A percentile compares a stretch with the other conserved stretches of the same genome.
Evolutionary conservation across 805 yeast genomes (phyloP).

Genomic region (Suhomyces canberraensis): DNA sequence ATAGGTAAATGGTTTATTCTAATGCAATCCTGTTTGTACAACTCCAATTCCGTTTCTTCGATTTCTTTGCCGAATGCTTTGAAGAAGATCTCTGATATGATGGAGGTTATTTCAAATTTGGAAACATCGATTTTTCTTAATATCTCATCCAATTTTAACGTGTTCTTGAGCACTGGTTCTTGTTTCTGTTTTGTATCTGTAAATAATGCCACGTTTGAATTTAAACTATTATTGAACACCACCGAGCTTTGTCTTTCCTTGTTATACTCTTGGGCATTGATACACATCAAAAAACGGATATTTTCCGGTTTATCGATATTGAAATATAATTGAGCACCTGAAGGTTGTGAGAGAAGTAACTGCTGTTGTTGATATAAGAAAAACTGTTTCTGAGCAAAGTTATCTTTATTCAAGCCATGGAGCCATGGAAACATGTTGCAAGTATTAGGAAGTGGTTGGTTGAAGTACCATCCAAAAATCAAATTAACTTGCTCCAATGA

Average conservation of each 20-base stretch:
- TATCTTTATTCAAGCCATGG: slow-evolving; percentile 66
- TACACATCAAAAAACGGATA: slow-evolving; percentile 41
- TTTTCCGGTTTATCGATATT: slow-evolving; percentile 20
- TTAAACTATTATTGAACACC: slow-evolving; percentile 2
- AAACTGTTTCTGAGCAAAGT: slow-evolving; percentile 52
- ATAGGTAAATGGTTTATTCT: slow-evolving; percentile 45
- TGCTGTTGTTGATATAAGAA: slow-evolving; percentile 31
- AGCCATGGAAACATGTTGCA: slow-evolving; percentile 83
- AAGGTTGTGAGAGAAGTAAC: background rate
- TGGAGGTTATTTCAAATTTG: slow-evolving; percentile 26
- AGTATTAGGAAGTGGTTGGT: slow-evolving; percentile 54
- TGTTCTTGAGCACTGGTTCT: slow-evolving; percentile 41
- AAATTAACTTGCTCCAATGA: slow-evolving; percentile 7
- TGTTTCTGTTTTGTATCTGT: slow-evolving; percentile 1
- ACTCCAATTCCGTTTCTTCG: slow-evolving; percentile 16
- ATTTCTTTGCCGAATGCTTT: slow-evolving; percentile 20
- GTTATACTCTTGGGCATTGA: slow-evolving; percentile 16
- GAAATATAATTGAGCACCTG: slow-evolving; percentile 5
- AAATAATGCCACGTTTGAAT: slow-evolving; percentile 1
- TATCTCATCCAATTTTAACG: slow-evolving; percentile 53
- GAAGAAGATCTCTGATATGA: slow-evolving; percentile 19
- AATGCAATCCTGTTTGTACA: slow-evolving; percentile 41
- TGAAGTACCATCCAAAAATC: slow-evolving; percentile 38
- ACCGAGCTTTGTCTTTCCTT: slow-evolving; percentile 1
- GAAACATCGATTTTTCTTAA: slow-evolving; percentile 48